Percentiles rank a stretch among this genome's conserved stretches.
Conservation (phyloP, 1,284 basidiomycete species). For the Ceratobasidium sp. region DNA sequence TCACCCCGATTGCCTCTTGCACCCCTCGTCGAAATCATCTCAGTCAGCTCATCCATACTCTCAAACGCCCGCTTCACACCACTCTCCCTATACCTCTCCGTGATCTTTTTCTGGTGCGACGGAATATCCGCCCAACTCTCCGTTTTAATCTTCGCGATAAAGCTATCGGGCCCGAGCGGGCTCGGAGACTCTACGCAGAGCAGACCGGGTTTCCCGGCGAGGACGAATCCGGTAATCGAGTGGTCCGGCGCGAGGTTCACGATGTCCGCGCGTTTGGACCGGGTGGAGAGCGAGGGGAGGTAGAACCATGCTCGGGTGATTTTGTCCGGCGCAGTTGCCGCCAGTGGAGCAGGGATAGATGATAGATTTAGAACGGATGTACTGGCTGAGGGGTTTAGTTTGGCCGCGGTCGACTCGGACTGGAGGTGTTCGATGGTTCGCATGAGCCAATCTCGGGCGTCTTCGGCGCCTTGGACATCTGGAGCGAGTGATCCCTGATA, state of each 20-base stretch:
- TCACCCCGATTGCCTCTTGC: conserved; percentile 50
- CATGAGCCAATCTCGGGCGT: conserved; percentile 45
- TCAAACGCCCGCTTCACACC: conserved; percentile 46
- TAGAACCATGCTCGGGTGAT: conserved; percentile 50
- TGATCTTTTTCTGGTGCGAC: conserved; percentile 51
- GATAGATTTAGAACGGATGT: background rate
- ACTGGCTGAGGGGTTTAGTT: background rate
- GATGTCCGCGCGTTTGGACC: conserved; percentile 49
- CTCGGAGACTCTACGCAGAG: conserved; percentile 49
- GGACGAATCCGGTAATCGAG: conserved; percentile 50
- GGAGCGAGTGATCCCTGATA: conserved; percentile 6
- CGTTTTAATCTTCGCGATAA: conserved; percentile 49
- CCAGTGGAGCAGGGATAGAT: background rate
- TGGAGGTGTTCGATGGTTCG: conserved; percentile 44
- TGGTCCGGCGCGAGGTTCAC: conserved; percentile 48
- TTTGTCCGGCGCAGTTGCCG: background rate
- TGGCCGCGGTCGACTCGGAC: conserved; percentile 21
- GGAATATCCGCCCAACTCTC: conserved; percentile 51
- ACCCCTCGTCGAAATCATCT: conserved; percentile 49
- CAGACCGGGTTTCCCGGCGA: conserved; percentile 51
- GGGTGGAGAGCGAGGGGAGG: conserved; percentile 51
- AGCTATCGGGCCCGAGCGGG: conserved; percentile 44
- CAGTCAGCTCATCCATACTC: conserved; percentile 45
- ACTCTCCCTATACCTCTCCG: conserved; percentile 49
- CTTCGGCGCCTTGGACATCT: conserved; percentile 36